Evolutionary conservation across 768 basidiomycete species (phyloP).

Genomic region (Boletus rex-veris): DNA sequence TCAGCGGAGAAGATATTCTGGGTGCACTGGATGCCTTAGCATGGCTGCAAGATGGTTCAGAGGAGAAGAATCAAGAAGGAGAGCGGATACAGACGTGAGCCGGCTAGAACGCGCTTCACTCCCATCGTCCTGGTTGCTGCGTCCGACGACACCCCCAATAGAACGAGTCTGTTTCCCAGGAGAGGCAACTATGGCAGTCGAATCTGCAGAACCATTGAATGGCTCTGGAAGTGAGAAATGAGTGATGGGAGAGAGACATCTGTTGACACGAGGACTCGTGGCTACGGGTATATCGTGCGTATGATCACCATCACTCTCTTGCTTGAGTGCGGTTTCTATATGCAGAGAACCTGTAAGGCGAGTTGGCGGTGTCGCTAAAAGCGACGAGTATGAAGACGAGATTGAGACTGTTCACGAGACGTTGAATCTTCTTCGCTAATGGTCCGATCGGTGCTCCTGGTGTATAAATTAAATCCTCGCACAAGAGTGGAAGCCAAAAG

Average conservation of each 20-base stretch:
- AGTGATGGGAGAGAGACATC: constrained; percentile 17
- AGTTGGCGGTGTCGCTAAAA: background rate
- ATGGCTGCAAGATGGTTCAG: too few species aligned
- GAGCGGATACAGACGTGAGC: too few species aligned
- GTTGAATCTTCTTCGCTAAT: background rate
- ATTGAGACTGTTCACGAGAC: background rate
- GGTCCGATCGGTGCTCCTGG: background rate
- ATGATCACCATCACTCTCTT: background rate
- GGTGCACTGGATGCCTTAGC: too few species aligned
- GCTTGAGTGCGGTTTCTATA: background rate
- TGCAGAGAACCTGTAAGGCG: constrained; percentile 1
- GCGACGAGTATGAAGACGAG: background rate
- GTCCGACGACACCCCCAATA: too few species aligned
- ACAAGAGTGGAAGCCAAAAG: background rate
- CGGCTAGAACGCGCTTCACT: too few species aligned
- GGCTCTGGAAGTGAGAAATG: constrained; percentile 13
- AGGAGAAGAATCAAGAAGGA: too few species aligned
- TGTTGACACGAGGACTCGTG: background rate
- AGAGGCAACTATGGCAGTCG: too few species aligned
- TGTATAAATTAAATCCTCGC: constrained; percentile 1
- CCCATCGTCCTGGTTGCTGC: too few species aligned
- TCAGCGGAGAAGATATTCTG: too few species aligned
- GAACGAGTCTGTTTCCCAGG: too few species aligned
- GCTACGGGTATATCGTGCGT: background rate
- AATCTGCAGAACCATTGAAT: constrained; percentile 1